Base-by-base conservation (phyloP, 2,329 filamentous ascomycete genomes). In the Aspergillus sp. region DNA sequence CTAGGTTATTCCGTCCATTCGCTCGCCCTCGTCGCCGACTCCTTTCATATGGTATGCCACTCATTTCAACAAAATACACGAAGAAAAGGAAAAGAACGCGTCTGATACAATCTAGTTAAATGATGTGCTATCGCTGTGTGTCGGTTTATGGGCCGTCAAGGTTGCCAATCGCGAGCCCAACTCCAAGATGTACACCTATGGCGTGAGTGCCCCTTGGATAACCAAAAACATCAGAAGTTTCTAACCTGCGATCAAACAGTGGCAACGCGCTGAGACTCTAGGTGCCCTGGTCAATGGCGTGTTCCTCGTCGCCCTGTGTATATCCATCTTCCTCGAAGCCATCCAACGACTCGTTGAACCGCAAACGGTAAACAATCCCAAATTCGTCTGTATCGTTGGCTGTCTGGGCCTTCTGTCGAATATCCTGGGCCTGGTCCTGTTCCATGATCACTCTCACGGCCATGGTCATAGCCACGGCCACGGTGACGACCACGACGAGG, bases 201-300 rank as follows among this genome's bases (percentile, higher is more conserved):
- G 93, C 48, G 87, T 90, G 73, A 66, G 85, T 74, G 44, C 41
- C 19, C 42, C 12, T 34, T 29, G 19, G 43, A 19, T 19, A 19
- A 19, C 19, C 19, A 19, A 19, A 19, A 19, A 19, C 36, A 41
- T 48, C 26, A 19, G 26, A 30, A 7, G 6, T 42, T 29, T 35
- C 29, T 43, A 27, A 39, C 19, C 8, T 35, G n/a, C 9, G 9
- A 19, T 19, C 2, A 5, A 12, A 10, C 58, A 91, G 86, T 98
- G 90, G 87, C 85, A 97, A 74, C 88, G 93, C 57, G 93, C 93
- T 33, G 93, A 98, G 74, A 97, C 94, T 7, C 78, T 98, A 4
- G 93, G 93, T 61, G 93, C 93, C 42, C 83, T 97, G 58, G 88
- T 97, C 71, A 98, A 98, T 61, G 93, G 93, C 56, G 91, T 97